phyloP scores from a whole-genome alignment of 495 filamentous ascomycete species.

The Penicillium samsonianum region DNA sequence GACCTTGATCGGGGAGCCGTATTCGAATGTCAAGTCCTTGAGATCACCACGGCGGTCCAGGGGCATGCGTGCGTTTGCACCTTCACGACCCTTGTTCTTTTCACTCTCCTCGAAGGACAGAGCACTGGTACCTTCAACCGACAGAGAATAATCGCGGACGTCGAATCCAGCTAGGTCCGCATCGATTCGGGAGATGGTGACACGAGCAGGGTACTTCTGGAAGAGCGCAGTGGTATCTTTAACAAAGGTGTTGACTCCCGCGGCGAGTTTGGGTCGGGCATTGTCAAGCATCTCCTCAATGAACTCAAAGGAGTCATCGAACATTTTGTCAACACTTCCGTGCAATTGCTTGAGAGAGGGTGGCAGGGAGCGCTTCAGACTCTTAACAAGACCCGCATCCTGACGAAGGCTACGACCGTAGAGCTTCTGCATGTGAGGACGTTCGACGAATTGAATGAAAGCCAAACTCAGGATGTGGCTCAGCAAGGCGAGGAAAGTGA shows the following conservation, averaged over 20 bases:
- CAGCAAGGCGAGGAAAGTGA: slow-evolving; percentile 80
- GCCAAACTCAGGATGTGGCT: slow-evolving; percentile 81
- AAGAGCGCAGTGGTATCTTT: slow-evolving; percentile 86
- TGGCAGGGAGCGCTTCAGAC: slow-evolving; percentile 83
- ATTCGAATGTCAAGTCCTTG: slow-evolving; percentile 78
- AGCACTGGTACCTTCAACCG: slow-evolving; percentile 66
- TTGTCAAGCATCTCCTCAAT: slow-evolving; percentile 88
- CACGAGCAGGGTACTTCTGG: slow-evolving; percentile 83
- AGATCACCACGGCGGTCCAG: slow-evolving; percentile 57
- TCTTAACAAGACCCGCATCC: slow-evolving; percentile 89
- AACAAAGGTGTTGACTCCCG: slow-evolving; percentile 82
- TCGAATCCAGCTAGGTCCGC: slow-evolving; percentile 84
- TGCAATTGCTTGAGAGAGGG: slow-evolving; percentile 75
- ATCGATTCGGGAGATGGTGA: slow-evolving; percentile 80
- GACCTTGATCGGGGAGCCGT: slow-evolving; percentile 87
- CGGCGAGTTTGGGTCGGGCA: slow-evolving; percentile 83
- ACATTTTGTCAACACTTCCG: slow-evolving; percentile 81
- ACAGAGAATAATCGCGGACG: slow-evolving; percentile 76
- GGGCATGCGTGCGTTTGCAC: slow-evolving; percentile 49
- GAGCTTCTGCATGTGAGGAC: slow-evolving; percentile 97
- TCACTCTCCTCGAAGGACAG: slow-evolving; percentile 52
- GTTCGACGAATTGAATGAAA: slow-evolving; percentile 92
- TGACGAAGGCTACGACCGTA: slow-evolving; percentile 82
- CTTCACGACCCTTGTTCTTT: slow-evolving; percentile 50
- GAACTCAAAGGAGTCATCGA: slow-evolving; percentile 80